phyloP scores from a whole-genome alignment of 352 stramenopile species.

The Globisporangium recalcitrans region DNA sequence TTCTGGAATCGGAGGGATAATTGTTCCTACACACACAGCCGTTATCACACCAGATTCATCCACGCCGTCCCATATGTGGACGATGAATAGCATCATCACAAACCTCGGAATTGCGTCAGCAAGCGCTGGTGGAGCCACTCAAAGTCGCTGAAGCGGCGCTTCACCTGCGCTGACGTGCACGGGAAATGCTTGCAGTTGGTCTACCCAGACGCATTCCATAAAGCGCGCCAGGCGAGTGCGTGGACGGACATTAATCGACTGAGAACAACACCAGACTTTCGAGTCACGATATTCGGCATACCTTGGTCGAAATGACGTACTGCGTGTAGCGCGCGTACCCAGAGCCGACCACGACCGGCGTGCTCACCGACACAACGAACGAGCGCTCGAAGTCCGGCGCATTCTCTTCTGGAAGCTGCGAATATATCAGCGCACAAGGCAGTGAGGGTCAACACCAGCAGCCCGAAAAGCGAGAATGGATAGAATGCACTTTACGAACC shows the following conservation, averaged over 20 bases:
- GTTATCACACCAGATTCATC: neutral
- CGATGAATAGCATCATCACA: neutral
- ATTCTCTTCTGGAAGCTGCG: constrained; percentile 48
- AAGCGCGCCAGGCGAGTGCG: neutral
- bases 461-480: neutral
- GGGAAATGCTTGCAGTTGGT: constrained; percentile 66
- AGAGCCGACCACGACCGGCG: constrained; percentile 67
- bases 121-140: constrained; percentile 86
- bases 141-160: constrained; percentile 87
- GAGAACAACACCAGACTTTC: neutral
- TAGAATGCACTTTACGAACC: constrained; percentile 22
- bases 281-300: constrained; percentile 10
- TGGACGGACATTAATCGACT: neutral
- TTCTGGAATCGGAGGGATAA: constrained; percentile 85
- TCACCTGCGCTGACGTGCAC: constrained; percentile 67
- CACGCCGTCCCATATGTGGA: neutral
- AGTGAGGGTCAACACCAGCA: neutral
- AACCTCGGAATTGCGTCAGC: constrained; percentile 71
- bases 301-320: constrained; percentile 85
- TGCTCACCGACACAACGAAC: constrained; percentile 76
- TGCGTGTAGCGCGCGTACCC: constrained; percentile 85
- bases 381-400: constrained; percentile 42
- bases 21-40: constrained; percentile 40
- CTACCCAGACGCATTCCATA: constrained; percentile 19
- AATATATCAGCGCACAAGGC: neutral